Conservation (phyloP, 2,329 filamentous ascomycete genomes). For the Penicillium nordicum region DNA sequence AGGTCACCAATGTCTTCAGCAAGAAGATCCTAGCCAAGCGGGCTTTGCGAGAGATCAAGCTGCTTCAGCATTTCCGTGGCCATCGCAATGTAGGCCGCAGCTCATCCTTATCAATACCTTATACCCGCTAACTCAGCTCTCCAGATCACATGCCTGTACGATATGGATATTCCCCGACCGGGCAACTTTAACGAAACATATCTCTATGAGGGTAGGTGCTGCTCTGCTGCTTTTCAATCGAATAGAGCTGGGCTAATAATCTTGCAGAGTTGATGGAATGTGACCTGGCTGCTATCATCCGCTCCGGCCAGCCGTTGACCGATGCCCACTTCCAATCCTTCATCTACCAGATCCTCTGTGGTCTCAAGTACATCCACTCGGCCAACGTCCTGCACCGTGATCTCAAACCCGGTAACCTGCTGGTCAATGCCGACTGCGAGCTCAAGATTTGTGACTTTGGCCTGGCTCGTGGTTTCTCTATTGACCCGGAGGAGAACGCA, state of each 20-base stretch:
- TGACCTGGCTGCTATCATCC: conserved; percentile 94
- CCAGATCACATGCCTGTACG: conserved; percentile 96
- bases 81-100: conserved; percentile 69
- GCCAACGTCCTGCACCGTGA: conserved; percentile 97
- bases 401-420: conserved; percentile 91
- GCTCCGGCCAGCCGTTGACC: conserved; percentile 92
- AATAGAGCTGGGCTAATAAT: conserved; percentile 9
- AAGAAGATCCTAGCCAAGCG: conserved; percentile 99
- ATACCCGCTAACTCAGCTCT: conserved; percentile 36
- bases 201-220: conserved; percentile 80
- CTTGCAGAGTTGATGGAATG: conserved; percentile 92
- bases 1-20: conserved; percentile 99
- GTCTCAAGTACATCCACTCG: conserved; percentile 98
- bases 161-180: conserved; percentile 97
- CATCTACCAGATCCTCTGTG: conserved; percentile 99
- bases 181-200: conserved; percentile 99
- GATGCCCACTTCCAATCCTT: conserved; percentile 99
- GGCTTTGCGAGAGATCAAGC: conserved; percentile 95
- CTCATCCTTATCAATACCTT: conserved; percentile 2
- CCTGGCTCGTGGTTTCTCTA: conserved; percentile 90
- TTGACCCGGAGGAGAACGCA: conserved; percentile 96
- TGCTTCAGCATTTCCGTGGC: conserved; percentile 93
- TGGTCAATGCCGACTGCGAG: conserved; percentile 98
- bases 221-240: neutral
- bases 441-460: conserved; percentile 99